Evolutionary conservation across 2,329 filamentous ascomycete genomes (phyloP), one percentile per base, ranked within the genome.

Genomic region (Malbranchea cinnamomea): DNA sequence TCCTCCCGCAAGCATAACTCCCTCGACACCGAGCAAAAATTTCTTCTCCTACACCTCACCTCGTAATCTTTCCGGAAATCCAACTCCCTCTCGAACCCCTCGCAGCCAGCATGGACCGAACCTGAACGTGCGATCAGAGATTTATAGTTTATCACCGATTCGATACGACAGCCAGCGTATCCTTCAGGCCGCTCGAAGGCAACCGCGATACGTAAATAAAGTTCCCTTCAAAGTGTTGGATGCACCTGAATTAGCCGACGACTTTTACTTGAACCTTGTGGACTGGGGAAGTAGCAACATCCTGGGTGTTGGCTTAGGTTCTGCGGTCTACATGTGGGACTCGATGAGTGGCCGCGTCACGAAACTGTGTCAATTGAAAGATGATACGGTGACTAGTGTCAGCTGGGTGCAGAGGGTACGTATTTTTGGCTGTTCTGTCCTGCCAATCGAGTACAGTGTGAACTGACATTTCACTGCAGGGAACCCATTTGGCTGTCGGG

Each of bases 301-400:
- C 6, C 66, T 98, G 7, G 89, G 87, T 5, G 89, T 98, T 24
- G 89, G 89, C 0, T 61, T 98, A 15, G 85, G 85, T 11, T 82
- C 79, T 11, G 91, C 82, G 42, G 89, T 98, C 4, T 98, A 95
- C 50, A 89, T 95, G 74, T 98, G 89, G 89, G 93, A 94, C 51
- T 89, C 85, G 4, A 74, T 83, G 42, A 79, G 79, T 5, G 89
- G 87, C 38, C 73, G 80, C 40, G 89, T 98, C 2, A 92, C 84
- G 37, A 93, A 91, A 55, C 68, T 98, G 6, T 95, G 89, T 55
- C 87, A 91, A 26, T 63, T 95, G 8, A 76, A 81, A 40, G 85
- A 93, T 45, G 89, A 98, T 49, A 85, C 77, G 0, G 87, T 98
- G 1, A 98, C 89, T 2, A 94, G 85, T 44, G 89, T 98, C 7